Evolutionary conservation across 2,329 filamentous ascomycete genomes (phyloP).

Genomic region (Atkinsonella hypoxylon): DNA sequence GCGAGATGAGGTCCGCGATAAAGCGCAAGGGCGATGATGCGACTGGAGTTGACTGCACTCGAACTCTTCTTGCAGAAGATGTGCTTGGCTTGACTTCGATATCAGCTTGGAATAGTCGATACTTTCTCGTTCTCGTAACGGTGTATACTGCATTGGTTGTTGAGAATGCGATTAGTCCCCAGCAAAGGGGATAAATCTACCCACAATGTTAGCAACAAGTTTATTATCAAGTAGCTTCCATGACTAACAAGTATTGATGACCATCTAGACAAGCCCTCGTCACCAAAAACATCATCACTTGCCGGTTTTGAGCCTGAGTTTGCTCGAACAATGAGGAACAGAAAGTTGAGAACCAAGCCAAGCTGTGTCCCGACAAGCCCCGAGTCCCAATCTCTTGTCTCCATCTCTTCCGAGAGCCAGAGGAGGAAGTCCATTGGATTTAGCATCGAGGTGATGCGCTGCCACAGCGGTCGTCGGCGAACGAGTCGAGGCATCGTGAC

Average conservation of each 20-base stretch:
- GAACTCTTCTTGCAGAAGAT: slow-evolving; percentile 77
- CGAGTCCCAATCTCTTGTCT: slow-evolving; percentile 84
- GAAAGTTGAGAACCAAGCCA: slow-evolving; percentile 63
- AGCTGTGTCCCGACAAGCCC: slow-evolving; percentile 64
- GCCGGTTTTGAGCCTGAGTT: slow-evolving; percentile 48
- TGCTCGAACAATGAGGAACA: slow-evolving; percentile 72
- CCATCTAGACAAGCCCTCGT: slow-evolving; percentile 54
- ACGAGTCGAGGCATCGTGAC: slow-evolving; percentile 61
- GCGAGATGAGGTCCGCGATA: slow-evolving; percentile 53
- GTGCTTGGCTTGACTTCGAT: slow-evolving; percentile 68
- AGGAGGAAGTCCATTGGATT: slow-evolving; percentile 85
- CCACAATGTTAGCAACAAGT: neutral
- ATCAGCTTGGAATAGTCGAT: slow-evolving; percentile 80
- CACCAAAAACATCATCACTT: slow-evolving; percentile 76
- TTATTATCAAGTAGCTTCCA: neutral
- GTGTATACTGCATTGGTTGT: slow-evolving; percentile 68
- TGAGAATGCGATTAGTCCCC: slow-evolving; percentile 55
- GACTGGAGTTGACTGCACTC: slow-evolving; percentile 71
- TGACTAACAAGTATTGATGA: slow-evolving; percentile 40
- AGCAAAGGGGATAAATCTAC: slow-evolving; percentile 59
- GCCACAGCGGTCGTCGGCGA: slow-evolving; percentile 62
- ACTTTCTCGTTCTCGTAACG: slow-evolving; percentile 69
- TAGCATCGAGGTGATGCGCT: slow-evolving; percentile 70
- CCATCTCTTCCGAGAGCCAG: slow-evolving; percentile 85
- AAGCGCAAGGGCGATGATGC: slow-evolving; percentile 69